Percentiles rank a stretch among this genome's conserved stretches.
These are phyloP conservation scores for Scopulariopsis brevicaulis DNA, from an alignment of 2,329 filamentous ascomycete genomes.

Conservation along the genomic window DNA sequence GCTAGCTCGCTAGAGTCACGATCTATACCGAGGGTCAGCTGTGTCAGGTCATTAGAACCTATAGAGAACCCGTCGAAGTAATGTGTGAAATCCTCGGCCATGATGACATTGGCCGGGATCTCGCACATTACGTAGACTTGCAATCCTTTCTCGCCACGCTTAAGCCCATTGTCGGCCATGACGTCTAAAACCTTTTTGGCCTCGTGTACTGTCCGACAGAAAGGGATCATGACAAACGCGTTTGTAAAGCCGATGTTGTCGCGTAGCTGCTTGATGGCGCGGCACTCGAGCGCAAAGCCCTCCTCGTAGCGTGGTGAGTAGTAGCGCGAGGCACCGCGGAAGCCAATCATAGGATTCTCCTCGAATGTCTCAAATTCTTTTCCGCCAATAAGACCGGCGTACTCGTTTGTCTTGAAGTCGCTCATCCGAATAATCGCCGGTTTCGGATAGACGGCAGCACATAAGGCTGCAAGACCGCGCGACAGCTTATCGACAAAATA, in stretches of 20 bases:
- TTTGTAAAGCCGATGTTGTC: slow-evolving; percentile 23
- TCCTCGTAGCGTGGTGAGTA: slow-evolving; percentile 25
- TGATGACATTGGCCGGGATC: slow-evolving; percentile 26
- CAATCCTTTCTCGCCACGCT: slow-evolving; percentile 20
- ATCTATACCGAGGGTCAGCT: slow-evolving; percentile 25
- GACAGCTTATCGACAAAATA: slow-evolving; percentile 25
- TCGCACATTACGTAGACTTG: slow-evolving; percentile 28
- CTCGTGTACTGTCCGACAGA: slow-evolving; percentile 22
- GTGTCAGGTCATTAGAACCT: slow-evolving; percentile 26
- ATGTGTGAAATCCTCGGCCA: slow-evolving; percentile 20
- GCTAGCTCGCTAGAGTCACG: slow-evolving; percentile 22
- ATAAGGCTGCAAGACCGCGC: slow-evolving; percentile 22
- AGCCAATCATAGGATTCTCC: slow-evolving; percentile 28
- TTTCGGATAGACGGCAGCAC: slow-evolving; percentile 22
- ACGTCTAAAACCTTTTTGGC: slow-evolving; percentile 20
- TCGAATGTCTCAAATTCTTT: slow-evolving; percentile 24
- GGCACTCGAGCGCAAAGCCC: slow-evolving; percentile 25
- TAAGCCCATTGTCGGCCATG: slow-evolving; percentile 24
- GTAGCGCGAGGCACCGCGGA: slow-evolving; percentile 26
- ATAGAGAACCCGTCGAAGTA: slow-evolving; percentile 28
- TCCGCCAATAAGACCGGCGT: slow-evolving; percentile 24
- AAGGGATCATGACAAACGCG: slow-evolving; percentile 24
- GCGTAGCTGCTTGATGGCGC: slow-evolving; percentile 22
- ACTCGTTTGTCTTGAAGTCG: slow-evolving; percentile 29
- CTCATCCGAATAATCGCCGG: slow-evolving; percentile 25